Percentiles rank a stretch among this genome's conserved stretches.
Conservation (phyloP, 371 early-diverging fungal genomes). For the Coemansia sp. region DNA sequence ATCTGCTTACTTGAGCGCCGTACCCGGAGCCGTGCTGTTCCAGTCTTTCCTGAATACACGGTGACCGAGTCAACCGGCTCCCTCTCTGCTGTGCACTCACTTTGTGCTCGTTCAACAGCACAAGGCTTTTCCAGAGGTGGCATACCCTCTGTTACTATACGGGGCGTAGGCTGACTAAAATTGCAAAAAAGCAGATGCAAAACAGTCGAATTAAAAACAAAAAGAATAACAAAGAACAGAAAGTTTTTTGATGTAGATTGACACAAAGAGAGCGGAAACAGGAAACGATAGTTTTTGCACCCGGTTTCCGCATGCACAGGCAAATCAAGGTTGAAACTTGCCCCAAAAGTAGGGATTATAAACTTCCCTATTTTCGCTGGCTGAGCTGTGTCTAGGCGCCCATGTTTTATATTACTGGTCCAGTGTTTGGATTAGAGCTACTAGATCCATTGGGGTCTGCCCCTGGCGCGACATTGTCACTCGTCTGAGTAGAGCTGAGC, state of each 20-base stretch:
- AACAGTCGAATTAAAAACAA: neutral
- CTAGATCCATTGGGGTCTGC: too few species aligned
- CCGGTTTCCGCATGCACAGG: neutral
- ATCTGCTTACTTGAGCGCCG: neutral
- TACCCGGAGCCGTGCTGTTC: neutral
- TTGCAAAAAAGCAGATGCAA: neutral
- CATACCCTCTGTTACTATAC: neutral
- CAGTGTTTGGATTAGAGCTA: too few species aligned
- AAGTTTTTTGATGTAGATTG: neutral
- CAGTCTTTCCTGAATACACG: neutral
- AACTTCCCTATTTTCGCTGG: too few species aligned
- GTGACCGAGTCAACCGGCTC: neutral
- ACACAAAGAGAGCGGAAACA: neutral
- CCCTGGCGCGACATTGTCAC: too few species aligned
- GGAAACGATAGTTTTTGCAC: neutral
- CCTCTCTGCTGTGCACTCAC: neutral
- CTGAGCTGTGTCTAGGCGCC: too few species aligned
- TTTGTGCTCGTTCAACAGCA: too few species aligned
- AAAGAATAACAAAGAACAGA: neutral
- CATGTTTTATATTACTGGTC: too few species aligned
- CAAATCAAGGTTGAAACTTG: neutral
- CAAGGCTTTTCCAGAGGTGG: neutral
- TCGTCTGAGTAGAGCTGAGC: too few species aligned
- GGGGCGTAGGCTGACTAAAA: neutral
- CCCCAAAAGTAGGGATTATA: too few species aligned